phyloP scores from a whole-genome alignment of 1,284 basidiomycete genomes.

The Tetrapyrgos nigripes region DNA sequence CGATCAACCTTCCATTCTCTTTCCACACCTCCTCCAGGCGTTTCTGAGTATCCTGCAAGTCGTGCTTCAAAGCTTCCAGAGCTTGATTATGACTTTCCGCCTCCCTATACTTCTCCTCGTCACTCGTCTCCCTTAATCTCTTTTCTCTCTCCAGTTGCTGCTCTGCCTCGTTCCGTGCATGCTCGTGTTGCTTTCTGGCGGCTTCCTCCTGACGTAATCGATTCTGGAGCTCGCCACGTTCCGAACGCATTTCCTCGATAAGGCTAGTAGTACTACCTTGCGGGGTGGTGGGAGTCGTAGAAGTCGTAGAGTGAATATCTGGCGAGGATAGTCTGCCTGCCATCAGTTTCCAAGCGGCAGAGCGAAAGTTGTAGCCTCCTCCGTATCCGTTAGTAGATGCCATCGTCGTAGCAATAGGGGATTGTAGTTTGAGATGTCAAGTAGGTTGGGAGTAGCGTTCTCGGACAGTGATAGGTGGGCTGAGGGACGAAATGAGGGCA shows the following conservation, averaged over 20 bases:
- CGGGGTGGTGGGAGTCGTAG: too few relatives aligned
- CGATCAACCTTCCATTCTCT: background rate
- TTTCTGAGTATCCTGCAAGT: background rate
- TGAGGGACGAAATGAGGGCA: too few relatives aligned
- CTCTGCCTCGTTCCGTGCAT: background rate
- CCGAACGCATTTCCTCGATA: background rate
- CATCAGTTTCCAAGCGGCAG: slow-evolving; percentile 34
- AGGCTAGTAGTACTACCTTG: too few relatives aligned
- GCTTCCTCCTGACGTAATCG: background rate
- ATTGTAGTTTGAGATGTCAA: too few relatives aligned
- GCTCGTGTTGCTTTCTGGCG: background rate
- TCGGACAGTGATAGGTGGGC: too few relatives aligned
- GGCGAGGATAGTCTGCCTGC: background rate
- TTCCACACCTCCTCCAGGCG: background rate
- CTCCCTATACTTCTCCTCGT: background rate
- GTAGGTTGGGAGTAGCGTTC: too few relatives aligned
- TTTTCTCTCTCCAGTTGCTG: background rate
- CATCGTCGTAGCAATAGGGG: too few relatives aligned
- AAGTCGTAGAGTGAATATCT: background rate
- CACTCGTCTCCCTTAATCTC: background rate
- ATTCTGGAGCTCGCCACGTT: background rate
- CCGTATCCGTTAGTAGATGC: background rate
- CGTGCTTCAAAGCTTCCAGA: background rate
- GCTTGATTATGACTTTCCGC: background rate
- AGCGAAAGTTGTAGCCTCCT: slow-evolving; percentile 29